Conservation (phyloP, 345 rosid species). For the Clausena lansium region DNA sequence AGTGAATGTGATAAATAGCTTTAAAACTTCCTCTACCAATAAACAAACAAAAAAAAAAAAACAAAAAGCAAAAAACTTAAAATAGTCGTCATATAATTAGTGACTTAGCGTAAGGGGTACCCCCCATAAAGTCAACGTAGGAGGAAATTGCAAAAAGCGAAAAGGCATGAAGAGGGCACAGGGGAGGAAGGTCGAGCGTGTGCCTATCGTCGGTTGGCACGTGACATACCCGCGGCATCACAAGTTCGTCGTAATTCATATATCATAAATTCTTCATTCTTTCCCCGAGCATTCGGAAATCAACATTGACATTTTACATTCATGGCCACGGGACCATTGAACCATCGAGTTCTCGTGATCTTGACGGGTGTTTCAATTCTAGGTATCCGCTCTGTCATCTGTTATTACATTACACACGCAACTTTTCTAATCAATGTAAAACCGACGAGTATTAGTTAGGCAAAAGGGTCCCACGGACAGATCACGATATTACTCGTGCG, state of each 20-base stretch:
- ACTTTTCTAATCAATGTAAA: neutral
- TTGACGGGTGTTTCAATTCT: neutral
- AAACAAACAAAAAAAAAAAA: too few species aligned
- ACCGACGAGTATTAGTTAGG: neutral
- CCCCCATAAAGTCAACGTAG: neutral
- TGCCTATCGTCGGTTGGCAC: constrained; percentile 16
- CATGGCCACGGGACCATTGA: neutral
- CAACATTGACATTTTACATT: neutral
- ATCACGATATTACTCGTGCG: neutral
- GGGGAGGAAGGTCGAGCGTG: neutral
- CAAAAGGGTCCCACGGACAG: neutral
- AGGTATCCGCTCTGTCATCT: neutral
- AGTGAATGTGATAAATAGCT: too few species aligned
- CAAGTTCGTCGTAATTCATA: neutral
- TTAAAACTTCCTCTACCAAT: too few species aligned
- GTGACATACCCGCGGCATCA: constrained; percentile 16
- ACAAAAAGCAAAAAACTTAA: too few species aligned
- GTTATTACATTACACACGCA: neutral
- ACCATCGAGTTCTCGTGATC: neutral
- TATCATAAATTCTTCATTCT: neutral
- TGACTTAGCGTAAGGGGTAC: neutral
- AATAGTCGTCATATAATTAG: neutral
- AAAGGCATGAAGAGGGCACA: constrained; percentile 12
- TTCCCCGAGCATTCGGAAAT: constrained; percentile 1
- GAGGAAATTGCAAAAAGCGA: neutral